Evolutionary conservation across 1,284 basidiomycete genomes (phyloP).

Genomic region (Apiotrichum gamsii): DNA sequence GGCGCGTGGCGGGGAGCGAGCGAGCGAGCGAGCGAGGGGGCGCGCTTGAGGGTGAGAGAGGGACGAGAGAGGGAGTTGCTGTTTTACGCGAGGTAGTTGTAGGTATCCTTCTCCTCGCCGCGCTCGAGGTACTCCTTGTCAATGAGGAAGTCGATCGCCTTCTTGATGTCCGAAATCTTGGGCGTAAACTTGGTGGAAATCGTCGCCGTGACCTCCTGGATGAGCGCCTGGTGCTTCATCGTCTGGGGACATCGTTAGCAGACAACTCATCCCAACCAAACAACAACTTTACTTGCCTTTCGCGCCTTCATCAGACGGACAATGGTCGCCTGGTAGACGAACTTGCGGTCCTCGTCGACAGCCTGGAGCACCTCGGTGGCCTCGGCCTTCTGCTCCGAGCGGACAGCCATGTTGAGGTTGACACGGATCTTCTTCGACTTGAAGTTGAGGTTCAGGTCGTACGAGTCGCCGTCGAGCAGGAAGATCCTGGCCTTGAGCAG

Average conservation of each 20-base stretch:
- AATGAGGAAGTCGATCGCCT: slow-evolving; percentile 94
- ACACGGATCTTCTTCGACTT: slow-evolving; percentile 85
- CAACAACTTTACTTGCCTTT: slow-evolving; percentile 55
- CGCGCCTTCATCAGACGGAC: slow-evolving; percentile 98
- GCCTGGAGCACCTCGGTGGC: slow-evolving; percentile 84
- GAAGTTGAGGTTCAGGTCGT: slow-evolving; percentile 90
- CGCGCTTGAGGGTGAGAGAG: neutral
- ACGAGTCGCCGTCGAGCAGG: slow-evolving; percentile 67
- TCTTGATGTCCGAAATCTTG: slow-evolving; percentile 44
- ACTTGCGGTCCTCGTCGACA: slow-evolving; percentile 95
- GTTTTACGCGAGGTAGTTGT: slow-evolving; percentile 30
- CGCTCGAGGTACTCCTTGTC: slow-evolving; percentile 98
- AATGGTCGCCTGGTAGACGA: slow-evolving; percentile 94
- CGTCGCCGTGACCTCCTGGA: slow-evolving; percentile 87
- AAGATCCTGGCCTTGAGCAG: slow-evolving; percentile 87
- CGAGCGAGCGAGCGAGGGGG: neutral
- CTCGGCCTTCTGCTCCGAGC: slow-evolving; percentile 90
- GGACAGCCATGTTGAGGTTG: slow-evolving; percentile 88
- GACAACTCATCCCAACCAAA: neutral
- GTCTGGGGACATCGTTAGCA: slow-evolving; percentile 53
- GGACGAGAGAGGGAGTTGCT: slow-evolving; percentile 6
- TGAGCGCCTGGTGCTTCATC: slow-evolving; percentile 90
- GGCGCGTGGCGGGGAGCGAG: neutral
- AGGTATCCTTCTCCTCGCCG: slow-evolving; percentile 58
- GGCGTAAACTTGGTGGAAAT: slow-evolving; percentile 56